Conservation (phyloP, 2,329 filamentous ascomycete species). For the Paecilomyces fulvus region DNA sequence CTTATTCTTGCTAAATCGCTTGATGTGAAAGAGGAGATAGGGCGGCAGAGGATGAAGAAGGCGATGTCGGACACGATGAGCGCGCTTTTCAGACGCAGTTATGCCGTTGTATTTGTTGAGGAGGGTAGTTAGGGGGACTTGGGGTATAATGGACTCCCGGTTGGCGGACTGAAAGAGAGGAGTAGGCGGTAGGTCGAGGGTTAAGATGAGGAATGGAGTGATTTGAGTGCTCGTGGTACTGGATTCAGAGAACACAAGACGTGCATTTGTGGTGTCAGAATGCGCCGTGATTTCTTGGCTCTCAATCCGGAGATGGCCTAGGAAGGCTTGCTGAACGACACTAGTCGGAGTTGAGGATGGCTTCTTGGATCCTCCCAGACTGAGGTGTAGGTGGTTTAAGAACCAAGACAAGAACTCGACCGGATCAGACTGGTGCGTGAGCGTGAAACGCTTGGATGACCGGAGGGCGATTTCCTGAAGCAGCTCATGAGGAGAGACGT, state of each 20-base stretch:
- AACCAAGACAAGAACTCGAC: slow-evolving; percentile 98
- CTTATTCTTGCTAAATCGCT: slow-evolving; percentile 94
- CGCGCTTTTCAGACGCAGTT: slow-evolving; percentile 77
- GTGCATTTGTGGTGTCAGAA: slow-evolving; percentile 70
- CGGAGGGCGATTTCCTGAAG: slow-evolving; percentile 87
- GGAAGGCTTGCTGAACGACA: slow-evolving; percentile 87
- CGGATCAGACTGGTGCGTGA: slow-evolving; percentile 86
- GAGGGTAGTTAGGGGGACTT: slow-evolving; percentile 65
- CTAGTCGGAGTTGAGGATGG: slow-evolving; percentile 57
- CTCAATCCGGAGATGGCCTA: slow-evolving; percentile 84
- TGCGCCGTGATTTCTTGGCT: slow-evolving; percentile 89
- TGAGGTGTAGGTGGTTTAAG: slow-evolving; percentile 87
- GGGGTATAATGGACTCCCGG: slow-evolving; percentile 89
- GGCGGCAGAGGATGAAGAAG: slow-evolving; percentile 85
- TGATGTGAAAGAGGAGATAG: slow-evolving; percentile 88
- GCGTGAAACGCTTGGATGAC: slow-evolving; percentile 85
- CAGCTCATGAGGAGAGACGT: slow-evolving; percentile 94
- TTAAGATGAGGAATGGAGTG: slow-evolving; percentile 81
- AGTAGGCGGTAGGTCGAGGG: slow-evolving; percentile 81
- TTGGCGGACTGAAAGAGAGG: slow-evolving; percentile 94
- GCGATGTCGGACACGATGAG: slow-evolving; percentile 80
- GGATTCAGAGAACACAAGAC: slow-evolving; percentile 86
- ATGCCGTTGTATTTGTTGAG: slow-evolving; percentile 89
- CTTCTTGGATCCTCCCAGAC: slow-evolving; percentile 82
- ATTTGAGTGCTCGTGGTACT: slow-evolving; percentile 68